phyloP scores from a whole-genome alignment of 179 eudicot genomes.

The Patellifolia procumbens region DNA sequence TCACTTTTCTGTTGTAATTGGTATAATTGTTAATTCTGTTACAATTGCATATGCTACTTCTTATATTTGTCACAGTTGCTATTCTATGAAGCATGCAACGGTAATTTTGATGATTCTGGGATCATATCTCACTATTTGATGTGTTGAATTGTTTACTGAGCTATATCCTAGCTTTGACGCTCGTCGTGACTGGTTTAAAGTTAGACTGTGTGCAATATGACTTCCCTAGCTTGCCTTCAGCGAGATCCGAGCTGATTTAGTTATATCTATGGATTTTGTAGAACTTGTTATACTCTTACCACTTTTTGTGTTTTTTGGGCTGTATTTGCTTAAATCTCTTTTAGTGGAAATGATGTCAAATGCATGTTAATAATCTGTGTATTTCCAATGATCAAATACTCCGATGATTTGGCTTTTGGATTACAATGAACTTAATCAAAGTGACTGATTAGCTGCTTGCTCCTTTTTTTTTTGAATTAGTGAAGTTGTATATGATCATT shows the following conservation, averaged over 20 bases:
- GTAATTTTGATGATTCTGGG: neutral
- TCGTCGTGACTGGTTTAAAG: no score
- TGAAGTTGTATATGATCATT: neutral
- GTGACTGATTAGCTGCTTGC: neutral
- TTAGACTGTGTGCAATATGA: neutral
- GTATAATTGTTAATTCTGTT: conserved; percentile 5
- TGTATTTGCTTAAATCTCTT: neutral
- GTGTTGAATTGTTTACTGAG: neutral
- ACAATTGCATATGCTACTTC: no score
- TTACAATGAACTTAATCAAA: neutral
- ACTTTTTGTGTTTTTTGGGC: neutral
- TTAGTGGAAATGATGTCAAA: neutral
- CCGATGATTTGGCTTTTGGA: neutral
- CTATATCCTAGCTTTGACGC: no score
- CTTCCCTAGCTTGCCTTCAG: neutral
- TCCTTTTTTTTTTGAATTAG: neutral
- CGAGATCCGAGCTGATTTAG: neutral
- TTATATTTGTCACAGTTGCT: neutral
- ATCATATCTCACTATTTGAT: neutral
- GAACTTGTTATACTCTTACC: neutral
- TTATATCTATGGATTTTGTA: neutral
- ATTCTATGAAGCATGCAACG: conserved; percentile 1
- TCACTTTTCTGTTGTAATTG: neutral
- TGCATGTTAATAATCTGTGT: neutral
- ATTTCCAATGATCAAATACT: neutral